Percentiles rank a stretch among this genome's conserved stretches.
Evolutionary conservation across 768 basidiomycete species (phyloP).

Genomic region (Phaeotremella skinneri): DNA sequence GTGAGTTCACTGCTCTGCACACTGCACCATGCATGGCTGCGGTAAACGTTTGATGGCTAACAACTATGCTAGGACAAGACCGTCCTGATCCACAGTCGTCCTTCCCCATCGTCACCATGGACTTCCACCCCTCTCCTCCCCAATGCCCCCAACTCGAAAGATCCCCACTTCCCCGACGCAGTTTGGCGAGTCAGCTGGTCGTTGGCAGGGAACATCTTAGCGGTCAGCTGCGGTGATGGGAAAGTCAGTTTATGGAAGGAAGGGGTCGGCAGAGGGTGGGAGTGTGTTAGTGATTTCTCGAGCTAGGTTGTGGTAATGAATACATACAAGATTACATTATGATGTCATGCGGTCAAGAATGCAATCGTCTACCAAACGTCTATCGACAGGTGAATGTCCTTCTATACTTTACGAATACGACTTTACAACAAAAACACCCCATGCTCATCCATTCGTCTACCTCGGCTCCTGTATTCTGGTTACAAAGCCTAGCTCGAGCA

Average conservation of each 20-base stretch:
- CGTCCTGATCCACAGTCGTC: slow-evolving; percentile 50
- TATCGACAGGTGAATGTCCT: too few relatives aligned
- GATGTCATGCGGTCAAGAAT: background rate
- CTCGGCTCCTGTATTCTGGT: background rate
- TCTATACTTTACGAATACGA: too few relatives aligned
- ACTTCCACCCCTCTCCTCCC: slow-evolving; percentile 49
- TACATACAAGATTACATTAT: background rate
- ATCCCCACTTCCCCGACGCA: slow-evolving; percentile 89
- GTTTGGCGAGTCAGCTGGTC: slow-evolving; percentile 99
- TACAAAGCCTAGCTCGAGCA: background rate
- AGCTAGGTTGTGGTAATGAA: slow-evolving; percentile 57
- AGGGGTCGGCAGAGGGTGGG: slow-evolving; percentile 89
- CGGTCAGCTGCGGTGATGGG: slow-evolving; percentile 95
- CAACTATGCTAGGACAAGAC: slow-evolving; percentile 47
- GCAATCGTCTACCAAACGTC: background rate
- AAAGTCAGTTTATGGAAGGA: slow-evolving; percentile 99
- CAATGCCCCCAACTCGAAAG: slow-evolving; percentile 54
- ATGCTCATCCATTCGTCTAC: background rate
- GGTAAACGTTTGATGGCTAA: background rate
- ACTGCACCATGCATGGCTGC: slow-evolving; percentile 56
- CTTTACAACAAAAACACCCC: too few relatives aligned
- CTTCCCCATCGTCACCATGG: slow-evolving; percentile 46
- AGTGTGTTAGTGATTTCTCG: slow-evolving; percentile 92
- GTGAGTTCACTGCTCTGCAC: slow-evolving; percentile 50
- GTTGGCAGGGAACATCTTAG: slow-evolving; percentile 89